Evolutionary conservation across 305 asterid species (phyloP).

Genomic region (Solanum chacoense): DNA sequence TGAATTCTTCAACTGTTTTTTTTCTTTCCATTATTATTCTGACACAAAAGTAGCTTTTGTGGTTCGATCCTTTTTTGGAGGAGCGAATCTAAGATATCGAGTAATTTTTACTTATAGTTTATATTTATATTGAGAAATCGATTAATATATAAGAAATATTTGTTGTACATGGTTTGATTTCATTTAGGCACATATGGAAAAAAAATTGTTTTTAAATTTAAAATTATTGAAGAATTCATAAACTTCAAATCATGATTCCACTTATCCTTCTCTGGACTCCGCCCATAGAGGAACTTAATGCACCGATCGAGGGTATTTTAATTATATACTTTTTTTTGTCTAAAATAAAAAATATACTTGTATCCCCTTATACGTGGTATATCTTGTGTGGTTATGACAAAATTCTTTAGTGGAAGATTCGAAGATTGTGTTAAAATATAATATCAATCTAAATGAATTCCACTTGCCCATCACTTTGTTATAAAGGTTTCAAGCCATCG

Average conservation of each 20-base stretch:
- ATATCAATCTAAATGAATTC: not conserved
- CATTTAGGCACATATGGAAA: not conserved
- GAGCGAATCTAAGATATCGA: not conserved
- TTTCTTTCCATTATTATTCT: not conserved
- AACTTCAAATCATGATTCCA: not conserved
- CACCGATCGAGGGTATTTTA: not conserved
- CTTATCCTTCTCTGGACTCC: not conserved
- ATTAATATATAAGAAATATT: too few relatives aligned
- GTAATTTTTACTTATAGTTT: too few relatives aligned
- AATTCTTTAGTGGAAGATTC: not conserved
- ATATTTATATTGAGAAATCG: too few relatives aligned
- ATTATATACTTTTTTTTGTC: not conserved
- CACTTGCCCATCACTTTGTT: not conserved
- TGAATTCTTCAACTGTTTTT: not conserved
- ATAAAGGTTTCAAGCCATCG: not conserved
- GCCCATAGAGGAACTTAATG: not conserved
- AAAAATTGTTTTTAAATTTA: accelerated
- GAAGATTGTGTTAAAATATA: not conserved
- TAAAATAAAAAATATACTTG: not conserved
- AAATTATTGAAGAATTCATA: not conserved
- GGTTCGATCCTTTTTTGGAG: not conserved
- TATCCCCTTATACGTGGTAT: not conserved
- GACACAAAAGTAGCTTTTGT: not conserved
- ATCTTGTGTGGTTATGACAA: not conserved
- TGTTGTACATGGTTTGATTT: not conserved